A percentile compares a stretch with the other conserved stretches of the same genome.
Conservation (phyloP, 306 rosid genomes). For the Abrus precatorius region DNA sequence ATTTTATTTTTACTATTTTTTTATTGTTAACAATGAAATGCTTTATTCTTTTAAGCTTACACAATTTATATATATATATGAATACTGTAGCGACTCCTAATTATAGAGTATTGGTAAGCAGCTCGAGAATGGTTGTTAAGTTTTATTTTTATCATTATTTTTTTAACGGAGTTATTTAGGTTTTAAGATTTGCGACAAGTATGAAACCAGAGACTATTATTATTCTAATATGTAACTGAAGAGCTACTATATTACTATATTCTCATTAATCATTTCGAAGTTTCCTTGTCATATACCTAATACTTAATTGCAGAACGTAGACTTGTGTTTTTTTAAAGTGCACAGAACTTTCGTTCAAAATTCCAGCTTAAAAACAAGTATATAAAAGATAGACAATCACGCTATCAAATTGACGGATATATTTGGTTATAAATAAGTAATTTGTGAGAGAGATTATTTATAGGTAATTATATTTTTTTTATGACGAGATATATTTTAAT, state of each 20-base stretch:
- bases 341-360: slow-evolving; percentile 1
- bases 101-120: too few relatives aligned
- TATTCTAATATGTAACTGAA: neutral
- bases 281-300: neutral
- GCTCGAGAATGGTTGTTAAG: too few relatives aligned
- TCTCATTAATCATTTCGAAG: neutral
- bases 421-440: too few relatives aligned
- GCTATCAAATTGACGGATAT: neutral
- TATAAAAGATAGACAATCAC: neutral
- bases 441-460: too few relatives aligned
- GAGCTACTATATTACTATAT: neutral
- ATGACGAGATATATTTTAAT: too few relatives aligned
- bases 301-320: neutral
- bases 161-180: neutral
- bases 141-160: too few relatives aligned
- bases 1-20: too few relatives aligned
- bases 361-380: neutral
- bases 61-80: too few relatives aligned
- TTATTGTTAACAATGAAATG: too few relatives aligned
- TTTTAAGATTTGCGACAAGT: neutral
- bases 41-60: too few relatives aligned
- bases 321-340: neutral
- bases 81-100: too few relatives aligned
- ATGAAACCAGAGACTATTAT: neutral
- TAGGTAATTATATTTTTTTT: too few relatives aligned